Conservation (phyloP, 2,329 filamentous ascomycete species). For the Aureobasidium leucospermi region DNA sequence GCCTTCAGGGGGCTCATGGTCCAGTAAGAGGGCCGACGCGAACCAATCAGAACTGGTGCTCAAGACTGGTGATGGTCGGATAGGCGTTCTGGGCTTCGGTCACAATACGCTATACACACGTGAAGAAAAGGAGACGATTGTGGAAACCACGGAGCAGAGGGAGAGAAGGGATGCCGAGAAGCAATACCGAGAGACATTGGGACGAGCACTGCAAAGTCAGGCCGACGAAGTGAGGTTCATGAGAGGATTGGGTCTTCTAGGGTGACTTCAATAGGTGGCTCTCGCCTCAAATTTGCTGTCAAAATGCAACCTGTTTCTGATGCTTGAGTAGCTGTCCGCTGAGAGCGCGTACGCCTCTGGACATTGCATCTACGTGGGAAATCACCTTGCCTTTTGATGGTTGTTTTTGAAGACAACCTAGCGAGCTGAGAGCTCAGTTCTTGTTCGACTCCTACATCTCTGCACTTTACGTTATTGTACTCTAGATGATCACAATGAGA, state of each 20-base stretch:
- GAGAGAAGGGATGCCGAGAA: slow-evolving; percentile 50
- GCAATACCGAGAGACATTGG: slow-evolving; percentile 63
- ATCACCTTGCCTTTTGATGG: too few species aligned
- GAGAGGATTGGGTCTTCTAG: slow-evolving; percentile 49
- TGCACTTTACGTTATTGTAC: too few species aligned
- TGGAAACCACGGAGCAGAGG: slow-evolving; percentile 36
- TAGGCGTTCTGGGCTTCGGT: slow-evolving; percentile 59
- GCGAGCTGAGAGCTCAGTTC: too few species aligned
- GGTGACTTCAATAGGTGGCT: too few species aligned
- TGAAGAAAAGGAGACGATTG: slow-evolving; percentile 40
- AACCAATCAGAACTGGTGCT: slow-evolving; percentile 62
- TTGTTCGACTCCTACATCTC: too few species aligned
- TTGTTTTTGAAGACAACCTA: too few species aligned
- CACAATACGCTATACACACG: slow-evolving; percentile 21
- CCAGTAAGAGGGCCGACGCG: slow-evolving; percentile 21
- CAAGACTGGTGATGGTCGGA: slow-evolving; percentile 75
- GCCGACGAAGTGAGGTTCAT: slow-evolving; percentile 73
- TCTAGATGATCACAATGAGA: neutral
- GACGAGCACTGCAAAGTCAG: slow-evolving; percentile 65
- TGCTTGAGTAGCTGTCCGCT: too few species aligned
- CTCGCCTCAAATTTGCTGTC: too few species aligned
- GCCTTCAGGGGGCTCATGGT: neutral
- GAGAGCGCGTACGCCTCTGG: too few species aligned
- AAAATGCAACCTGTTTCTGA: too few species aligned
- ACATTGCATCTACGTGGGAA: too few species aligned